Base-by-base conservation (phyloP, 2,329 filamentous ascomycete species). In the Trichoderma koningii region DNA sequence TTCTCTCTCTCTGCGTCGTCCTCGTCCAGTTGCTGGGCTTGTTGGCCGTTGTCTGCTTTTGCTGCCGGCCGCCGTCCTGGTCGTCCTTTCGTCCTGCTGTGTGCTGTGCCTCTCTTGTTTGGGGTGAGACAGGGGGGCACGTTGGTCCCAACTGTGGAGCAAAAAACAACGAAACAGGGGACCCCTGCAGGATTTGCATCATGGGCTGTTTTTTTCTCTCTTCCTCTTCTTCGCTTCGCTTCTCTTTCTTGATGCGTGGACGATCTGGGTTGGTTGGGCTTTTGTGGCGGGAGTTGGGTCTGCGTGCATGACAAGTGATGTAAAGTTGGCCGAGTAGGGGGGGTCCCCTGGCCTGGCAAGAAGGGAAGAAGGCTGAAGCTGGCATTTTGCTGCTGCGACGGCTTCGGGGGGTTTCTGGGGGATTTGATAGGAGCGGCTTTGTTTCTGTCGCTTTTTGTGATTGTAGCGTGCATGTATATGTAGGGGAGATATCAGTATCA, bases 211-310 rank as follows among this genome's bases (percentile, higher is more conserved):
- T 38, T 38, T 38, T 14, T 14, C n/a, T n/a, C 7, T 30, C 7
- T 7, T 30, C 7, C 28, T 2, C 28, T 30, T 30, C 30, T 9
- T 28, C 9, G 30, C 30, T 34, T 34, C 30, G 30, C 30, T 34
- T 34, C 34, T 38, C 10, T 3, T 5, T 38, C 41, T n/a, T 28
- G 59, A 52, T 52, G 48, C 48, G 59, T 62, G 59, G 38, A 53
- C n/a, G 59, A 62, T 26, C 26, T 53, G 59, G 59, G 59, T 62
- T 62, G 59, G 59, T 62, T 62, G 59, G 59, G 48, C 59, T 44
- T 26, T n/a, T 42, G 59, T 62, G 59, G 59, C 59, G 59, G 59
- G 23, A 53, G 34, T 62, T 62, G 59, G 59, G 59, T 42, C 21
- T 48, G 15, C 14, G 23, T 44, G 59, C 59, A 34, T 44, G 48